A percentile compares a stretch with the other conserved stretches of the same genome.
phyloP scores from a whole-genome alignment of 78 protist genomes.

The Capsaspora owczarzaki region DNA sequence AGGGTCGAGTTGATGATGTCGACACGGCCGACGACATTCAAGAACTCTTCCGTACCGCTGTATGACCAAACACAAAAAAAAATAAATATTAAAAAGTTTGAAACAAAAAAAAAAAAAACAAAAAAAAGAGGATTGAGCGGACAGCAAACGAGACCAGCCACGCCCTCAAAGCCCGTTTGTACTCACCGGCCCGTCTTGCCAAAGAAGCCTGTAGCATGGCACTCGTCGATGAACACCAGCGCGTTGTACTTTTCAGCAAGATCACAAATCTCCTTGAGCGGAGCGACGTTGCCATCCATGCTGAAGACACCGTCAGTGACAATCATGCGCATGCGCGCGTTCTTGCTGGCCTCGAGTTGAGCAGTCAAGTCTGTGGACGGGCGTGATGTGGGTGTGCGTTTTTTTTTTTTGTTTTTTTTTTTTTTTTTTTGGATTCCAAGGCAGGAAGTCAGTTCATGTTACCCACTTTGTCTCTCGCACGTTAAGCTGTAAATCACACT shows the following conservation, averaged over 20 bases:
- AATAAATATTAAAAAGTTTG: not conserved
- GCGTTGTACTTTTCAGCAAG: conserved; percentile 61
- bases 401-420: too few relatives aligned
- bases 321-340: conserved; percentile 27
- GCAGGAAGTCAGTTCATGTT: too few relatives aligned
- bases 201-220: conserved; percentile 70
- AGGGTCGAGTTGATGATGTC: conserved; percentile 67
- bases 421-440: too few relatives aligned
- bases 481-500: too few relatives aligned
- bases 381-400: too few relatives aligned
- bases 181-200: conserved; percentile 66
- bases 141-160: too few relatives aligned
- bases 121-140: too few relatives aligned
- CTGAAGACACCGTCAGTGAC: conserved; percentile 74
- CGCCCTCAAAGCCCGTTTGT: too few relatives aligned
- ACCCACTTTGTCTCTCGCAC: too few relatives aligned
- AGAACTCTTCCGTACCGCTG: conserved; percentile 50
- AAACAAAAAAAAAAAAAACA: too few relatives aligned
- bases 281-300: conserved; percentile 85
- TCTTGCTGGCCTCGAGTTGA: conserved; percentile 20
- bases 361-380: conserved; percentile 42
- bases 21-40: conserved; percentile 21
- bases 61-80: too few relatives aligned
- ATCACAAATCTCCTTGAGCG: conserved; percentile 49
- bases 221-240: conserved; percentile 62